Percentiles rank a stretch among this genome's conserved stretches.
Conservation (phyloP, 169 alveolate genomes). For the Cryptosporidium meleagridis region DNA sequence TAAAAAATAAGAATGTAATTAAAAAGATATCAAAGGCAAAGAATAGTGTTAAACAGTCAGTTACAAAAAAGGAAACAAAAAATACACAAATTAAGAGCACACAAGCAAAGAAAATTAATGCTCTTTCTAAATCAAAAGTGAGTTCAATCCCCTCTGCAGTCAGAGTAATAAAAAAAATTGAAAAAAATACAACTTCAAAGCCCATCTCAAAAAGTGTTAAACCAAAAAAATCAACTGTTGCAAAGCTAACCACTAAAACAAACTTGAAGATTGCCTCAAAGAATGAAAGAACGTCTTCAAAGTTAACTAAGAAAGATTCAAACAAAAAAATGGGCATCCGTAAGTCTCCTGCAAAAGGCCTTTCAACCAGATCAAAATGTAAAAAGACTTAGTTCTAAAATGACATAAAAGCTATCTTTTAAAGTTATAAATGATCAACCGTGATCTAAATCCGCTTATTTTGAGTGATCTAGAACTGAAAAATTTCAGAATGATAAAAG, state of each 20-base stretch:
- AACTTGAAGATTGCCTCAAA: background rate
- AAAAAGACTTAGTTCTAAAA: too few species aligned
- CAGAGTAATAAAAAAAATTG: conserved; percentile 1
- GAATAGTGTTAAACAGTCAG: background rate
- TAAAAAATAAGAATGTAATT: background rate
- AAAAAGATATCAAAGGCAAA: background rate
- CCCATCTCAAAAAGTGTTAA: background rate
- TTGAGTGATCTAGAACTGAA: background rate
- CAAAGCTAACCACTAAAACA: background rate
- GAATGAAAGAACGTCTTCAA: background rate
- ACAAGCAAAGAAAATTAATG: background rate
- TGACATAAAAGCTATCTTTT: background rate
- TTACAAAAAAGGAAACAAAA: background rate
- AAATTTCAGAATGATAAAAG: background rate
- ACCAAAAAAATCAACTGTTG: background rate
- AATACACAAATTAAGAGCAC: background rate
- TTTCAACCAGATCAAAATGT: background rate
- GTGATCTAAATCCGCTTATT: background rate
- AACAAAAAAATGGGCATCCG: background rate
- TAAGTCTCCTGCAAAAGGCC: background rate
- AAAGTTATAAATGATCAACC: background rate
- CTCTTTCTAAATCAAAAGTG: background rate
- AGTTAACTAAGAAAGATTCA: background rate
- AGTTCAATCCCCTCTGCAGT: background rate
- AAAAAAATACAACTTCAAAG: background rate